These are phyloP conservation scores for Angomonas ambiguus DNA, from an alignment of 208 protist genomes.

Conservation along the genomic window DNA sequence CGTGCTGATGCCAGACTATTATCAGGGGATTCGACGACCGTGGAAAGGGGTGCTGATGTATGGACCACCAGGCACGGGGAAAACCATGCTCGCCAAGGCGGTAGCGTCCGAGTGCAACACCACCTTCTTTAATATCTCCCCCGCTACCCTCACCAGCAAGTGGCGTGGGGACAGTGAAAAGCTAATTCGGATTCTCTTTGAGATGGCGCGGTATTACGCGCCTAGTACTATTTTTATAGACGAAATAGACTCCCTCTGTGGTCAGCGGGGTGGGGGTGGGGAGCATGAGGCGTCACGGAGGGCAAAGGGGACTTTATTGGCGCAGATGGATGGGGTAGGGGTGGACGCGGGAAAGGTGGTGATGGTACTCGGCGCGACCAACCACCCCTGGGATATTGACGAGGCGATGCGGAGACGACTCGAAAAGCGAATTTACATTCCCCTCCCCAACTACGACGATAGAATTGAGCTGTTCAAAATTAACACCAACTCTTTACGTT, in stretches of 20 bases:
- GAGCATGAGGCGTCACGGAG: constrained; percentile 93
- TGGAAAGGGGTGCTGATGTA: constrained; percentile 92
- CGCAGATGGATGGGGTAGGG: constrained; percentile 94
- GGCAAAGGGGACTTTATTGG: constrained; percentile 99
- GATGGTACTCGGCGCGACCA: constrained; percentile 92
- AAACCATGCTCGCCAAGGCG: constrained; percentile 93
- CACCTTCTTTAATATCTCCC: constrained; percentile 95
- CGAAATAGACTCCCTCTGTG: constrained; percentile 94
- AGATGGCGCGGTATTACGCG: constrained; percentile 88
- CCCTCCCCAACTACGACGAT: constrained; percentile 73
- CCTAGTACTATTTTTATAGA: constrained; percentile 95
- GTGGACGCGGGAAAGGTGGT: constrained; percentile 74
- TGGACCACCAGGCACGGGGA: constrained; percentile 91
- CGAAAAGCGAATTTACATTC: constrained; percentile 93
- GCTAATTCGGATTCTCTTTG: constrained; percentile 92
- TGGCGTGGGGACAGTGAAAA: constrained; percentile 94
- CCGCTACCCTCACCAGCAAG: constrained; percentile 91
- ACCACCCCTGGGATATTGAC: constrained; percentile 93
- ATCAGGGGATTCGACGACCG: constrained; percentile 85
- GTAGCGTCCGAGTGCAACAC: constrained; percentile 86
- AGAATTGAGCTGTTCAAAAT: constrained; percentile 82
- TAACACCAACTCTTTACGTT: constrained; percentile 67
- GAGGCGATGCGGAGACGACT: constrained; percentile 89
- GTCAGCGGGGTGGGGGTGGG: constrained; percentile 65
- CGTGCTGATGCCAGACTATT: constrained; percentile 91